Evolutionary conservation across 768 basidiomycete species (phyloP).

Genomic region (Kwoniella botswanensis): DNA sequence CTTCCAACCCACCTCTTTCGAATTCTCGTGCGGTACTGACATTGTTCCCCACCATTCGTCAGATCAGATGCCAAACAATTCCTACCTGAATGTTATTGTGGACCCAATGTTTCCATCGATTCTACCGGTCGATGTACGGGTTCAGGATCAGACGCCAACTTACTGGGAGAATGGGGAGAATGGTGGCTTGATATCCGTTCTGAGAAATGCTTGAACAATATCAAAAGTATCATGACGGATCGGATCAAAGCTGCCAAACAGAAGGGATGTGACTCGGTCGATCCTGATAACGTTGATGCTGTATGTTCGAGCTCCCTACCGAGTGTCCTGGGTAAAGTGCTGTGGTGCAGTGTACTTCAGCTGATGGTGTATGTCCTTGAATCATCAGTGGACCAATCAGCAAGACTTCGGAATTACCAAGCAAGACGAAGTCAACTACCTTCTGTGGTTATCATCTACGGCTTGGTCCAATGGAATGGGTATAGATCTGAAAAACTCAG

Average conservation of each 20-base stretch:
- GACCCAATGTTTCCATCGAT: conserved; percentile 19
- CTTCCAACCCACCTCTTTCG: neutral
- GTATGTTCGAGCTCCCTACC: conserved; percentile 21
- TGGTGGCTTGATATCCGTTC: conserved; percentile 44
- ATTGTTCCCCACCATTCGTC: neutral
- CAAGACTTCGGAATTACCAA: conserved; percentile 37
- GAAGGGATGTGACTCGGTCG: conserved; percentile 46
- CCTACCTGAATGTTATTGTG: conserved; percentile 37
- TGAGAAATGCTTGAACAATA: conserved; percentile 29
- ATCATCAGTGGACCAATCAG: conserved; percentile 21
- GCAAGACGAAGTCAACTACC: conserved; percentile 41
- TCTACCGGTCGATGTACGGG: conserved; percentile 25
- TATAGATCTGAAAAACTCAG: conserved; percentile 44
- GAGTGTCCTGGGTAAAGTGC: no score
- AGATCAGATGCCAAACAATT: conserved; percentile 27
- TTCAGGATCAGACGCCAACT: conserved; percentile 19
- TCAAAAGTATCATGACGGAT: conserved; percentile 20
- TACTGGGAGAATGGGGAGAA: conserved; percentile 42
- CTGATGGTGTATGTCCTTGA: neutral
- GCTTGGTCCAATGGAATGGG: conserved; percentile 23
- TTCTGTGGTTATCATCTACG: conserved; percentile 38
- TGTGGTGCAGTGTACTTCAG: neutral
- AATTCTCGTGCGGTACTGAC: neutral
- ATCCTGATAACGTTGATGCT: conserved; percentile 48
- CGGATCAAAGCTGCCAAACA: conserved; percentile 29